Base-by-base conservation (phyloP, 106 monocot species). In the Platanthera guangdongensis region DNA sequence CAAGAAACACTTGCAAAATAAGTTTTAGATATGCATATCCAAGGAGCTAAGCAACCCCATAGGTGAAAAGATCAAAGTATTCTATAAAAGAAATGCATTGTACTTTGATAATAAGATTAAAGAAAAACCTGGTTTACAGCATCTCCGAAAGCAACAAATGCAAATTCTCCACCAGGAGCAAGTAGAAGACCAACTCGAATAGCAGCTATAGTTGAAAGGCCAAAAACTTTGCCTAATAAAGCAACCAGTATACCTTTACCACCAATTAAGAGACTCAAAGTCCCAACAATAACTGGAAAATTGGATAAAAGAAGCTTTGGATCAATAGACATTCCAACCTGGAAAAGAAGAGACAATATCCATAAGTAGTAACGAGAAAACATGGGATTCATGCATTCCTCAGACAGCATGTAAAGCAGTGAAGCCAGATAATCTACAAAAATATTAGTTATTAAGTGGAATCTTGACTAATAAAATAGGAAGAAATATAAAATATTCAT, bases 251-350 rank as follows among this genome's bases (percentile, higher is more conserved):
- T 88, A 82, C 68, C 52, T 74, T 94, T 94, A 79, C 94, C 89
- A 72, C 83, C 45, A 83, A 99, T 92, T 54, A 80, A 75, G 55
- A 80, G 75, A 75, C 80, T 75, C 68, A 80, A 57, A 65, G 68
- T 75, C 21, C 75, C 52, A 52, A 75, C 25, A 52, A 80, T 80
- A 59, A 88, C 85, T 51, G 91, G 89, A 76, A 91, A 99, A 76
- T 99, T 99, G 69, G 91, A 89, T 52, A 99, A 54, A 22, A 99
- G 97, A 50, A 99, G 86, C 76, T 99, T 99, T 70, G 91, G 89
- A 75, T 99, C 94, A 83, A 99, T 99, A 48, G 97, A 99, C 97
- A 99, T 99, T 76, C 97, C 97, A 77, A 99, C 97, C 93, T 97
- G 85, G 71, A 72, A 83, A 50, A 72, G 50, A 47, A 51, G 50